These are phyloP conservation scores for Neurospora sublineolata DNA, from an alignment of 495 filamentous ascomycete species.

Conservation along the genomic window DNA sequence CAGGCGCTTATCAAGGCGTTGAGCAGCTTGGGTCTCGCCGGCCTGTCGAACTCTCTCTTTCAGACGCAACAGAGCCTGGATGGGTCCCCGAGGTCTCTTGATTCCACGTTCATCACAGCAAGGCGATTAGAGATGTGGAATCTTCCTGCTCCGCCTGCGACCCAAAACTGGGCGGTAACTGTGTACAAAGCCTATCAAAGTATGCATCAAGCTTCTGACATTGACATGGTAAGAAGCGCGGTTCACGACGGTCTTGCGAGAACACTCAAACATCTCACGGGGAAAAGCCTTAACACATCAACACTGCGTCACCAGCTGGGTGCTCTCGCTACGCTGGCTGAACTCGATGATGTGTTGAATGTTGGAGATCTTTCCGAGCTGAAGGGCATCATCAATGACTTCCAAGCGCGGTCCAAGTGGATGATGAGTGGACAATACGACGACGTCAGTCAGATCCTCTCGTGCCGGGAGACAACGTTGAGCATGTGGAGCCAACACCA, in stretches of 20 bases:
- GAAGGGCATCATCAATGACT: conserved; percentile 46
- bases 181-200: conserved; percentile 72
- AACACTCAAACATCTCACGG: conserved; percentile 47
- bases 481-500: conserved; percentile 62
- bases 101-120: conserved; percentile 69
- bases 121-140: conserved; percentile 89
- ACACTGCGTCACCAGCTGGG: conserved; percentile 54
- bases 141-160: conserved; percentile 56
- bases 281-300: conserved; percentile 44
- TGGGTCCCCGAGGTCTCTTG: conserved; percentile 43
- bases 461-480: conserved; percentile 69
- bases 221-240: conserved; percentile 34
- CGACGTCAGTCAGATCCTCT: conserved; percentile 70
- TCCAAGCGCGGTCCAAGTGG: conserved; percentile 58
- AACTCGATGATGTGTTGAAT: conserved; percentile 66
- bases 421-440: conserved; percentile 67
- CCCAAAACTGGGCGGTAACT: conserved; percentile 50
- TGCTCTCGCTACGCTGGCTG: conserved; percentile 65
- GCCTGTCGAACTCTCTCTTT: conserved; percentile 60
- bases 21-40: conserved; percentile 55
- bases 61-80: conserved; percentile 48
- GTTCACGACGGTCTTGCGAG: conserved; percentile 54
- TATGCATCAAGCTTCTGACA: conserved; percentile 54
- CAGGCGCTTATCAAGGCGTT: conserved; percentile 50
- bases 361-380: conserved; percentile 47